Conservation (phyloP, 352 stramenopile species). For the Phytophthora parvispora region DNA sequence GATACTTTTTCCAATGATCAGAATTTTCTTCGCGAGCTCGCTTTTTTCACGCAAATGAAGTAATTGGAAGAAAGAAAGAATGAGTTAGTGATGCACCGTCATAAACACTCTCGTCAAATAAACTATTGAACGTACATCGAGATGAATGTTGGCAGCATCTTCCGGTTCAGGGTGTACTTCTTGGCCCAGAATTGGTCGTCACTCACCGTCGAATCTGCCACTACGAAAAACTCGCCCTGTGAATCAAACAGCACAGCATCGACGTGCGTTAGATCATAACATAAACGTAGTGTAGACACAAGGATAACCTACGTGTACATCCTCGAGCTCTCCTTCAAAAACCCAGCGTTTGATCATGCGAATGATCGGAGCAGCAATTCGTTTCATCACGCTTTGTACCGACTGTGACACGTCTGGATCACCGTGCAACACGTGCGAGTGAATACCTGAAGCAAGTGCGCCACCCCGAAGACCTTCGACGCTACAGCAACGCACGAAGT, state of each 20-base stretch:
- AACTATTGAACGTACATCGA: conserved; percentile 57
- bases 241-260: neutral
- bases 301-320: conserved; percentile 72
- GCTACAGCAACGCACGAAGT: conserved; percentile 35
- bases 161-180: conserved; percentile 87
- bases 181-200: conserved; percentile 89
- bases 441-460: conserved; percentile 89
- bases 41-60: conserved; percentile 35
- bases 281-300: neutral
- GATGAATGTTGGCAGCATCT: conserved; percentile 92
- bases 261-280: neutral
- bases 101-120: neutral
- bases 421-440: conserved; percentile 93
- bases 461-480: conserved; percentile 89
- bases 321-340: conserved; percentile 89
- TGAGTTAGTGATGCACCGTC: neutral
- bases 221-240: conserved; percentile 91
- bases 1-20: conserved; percentile 98
- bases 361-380: conserved; percentile 82
- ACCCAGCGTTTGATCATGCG: conserved; percentile 92
- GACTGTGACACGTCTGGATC: conserved; percentile 83
- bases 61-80: neutral
- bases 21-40: conserved; percentile 94
- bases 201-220: conserved; percentile 71
- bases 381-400: conserved; percentile 85